Conservation (phyloP, 805 yeast species). For the Zygosaccharomyces kombuchaensis region DNA sequence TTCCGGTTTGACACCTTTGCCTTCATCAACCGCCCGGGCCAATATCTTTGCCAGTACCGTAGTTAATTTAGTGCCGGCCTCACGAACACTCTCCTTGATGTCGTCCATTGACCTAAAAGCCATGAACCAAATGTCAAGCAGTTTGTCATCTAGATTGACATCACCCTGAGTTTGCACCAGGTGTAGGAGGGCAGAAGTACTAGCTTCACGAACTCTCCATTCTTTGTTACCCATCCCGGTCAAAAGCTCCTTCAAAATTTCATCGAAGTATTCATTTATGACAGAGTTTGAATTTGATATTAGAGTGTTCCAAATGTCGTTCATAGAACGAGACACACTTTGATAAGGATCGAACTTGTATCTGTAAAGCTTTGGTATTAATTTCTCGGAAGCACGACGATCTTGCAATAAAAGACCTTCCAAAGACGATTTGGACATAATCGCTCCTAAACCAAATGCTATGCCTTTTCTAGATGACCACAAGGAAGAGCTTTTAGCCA, state of each 20-base stretch:
- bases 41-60: slow-evolving; percentile 60
- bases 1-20: slow-evolving; percentile 37
- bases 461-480: slow-evolving; percentile 94
- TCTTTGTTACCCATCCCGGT: slow-evolving; percentile 72
- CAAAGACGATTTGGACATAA: slow-evolving; percentile 72
- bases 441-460: slow-evolving; percentile 87
- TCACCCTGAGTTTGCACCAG: slow-evolving; percentile 56
- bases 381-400: slow-evolving; percentile 47
- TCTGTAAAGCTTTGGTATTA: slow-evolving; percentile 79
- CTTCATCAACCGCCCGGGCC: slow-evolving; percentile 50
- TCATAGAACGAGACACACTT: slow-evolving; percentile 76
- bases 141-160: slow-evolving; percentile 44
- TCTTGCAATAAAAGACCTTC: slow-evolving; percentile 57
- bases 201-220: slow-evolving; percentile 92
- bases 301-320: slow-evolving; percentile 77
- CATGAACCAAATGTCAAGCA: slow-evolving; percentile 79
- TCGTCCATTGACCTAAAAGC: slow-evolving; percentile 89
- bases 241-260: slow-evolving; percentile 61
- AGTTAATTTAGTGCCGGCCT: slow-evolving; percentile 69
- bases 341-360: slow-evolving; percentile 81
- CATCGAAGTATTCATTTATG: slow-evolving; percentile 49
- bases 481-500: slow-evolving; percentile 78
- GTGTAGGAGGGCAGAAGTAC: slow-evolving; percentile 66
- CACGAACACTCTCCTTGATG: slow-evolving; percentile 87
- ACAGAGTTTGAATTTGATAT: slow-evolving; percentile 52